Evolutionary conservation across 768 basidiomycete genomes (phyloP).

Genomic region (Tricholoma terreum): DNA sequence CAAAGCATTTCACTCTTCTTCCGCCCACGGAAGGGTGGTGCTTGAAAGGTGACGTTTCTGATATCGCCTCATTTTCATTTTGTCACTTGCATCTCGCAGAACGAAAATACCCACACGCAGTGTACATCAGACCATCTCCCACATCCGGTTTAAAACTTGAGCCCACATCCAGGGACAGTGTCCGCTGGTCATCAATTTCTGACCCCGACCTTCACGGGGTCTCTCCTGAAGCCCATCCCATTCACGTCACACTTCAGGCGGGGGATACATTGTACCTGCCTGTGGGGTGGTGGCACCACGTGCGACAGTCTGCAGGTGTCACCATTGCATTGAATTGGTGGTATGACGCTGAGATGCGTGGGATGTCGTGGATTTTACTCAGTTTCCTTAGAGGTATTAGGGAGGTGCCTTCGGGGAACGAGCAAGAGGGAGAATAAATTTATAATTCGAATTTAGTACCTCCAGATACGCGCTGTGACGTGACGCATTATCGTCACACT

Average conservation of each 20-base stretch:
- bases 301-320: constrained; percentile 61
- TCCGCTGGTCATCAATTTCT: constrained; percentile 82
- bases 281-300: constrained; percentile 94
- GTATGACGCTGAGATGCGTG: constrained; percentile 79
- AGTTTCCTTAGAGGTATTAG: constrained; percentile 52
- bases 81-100: constrained; percentile 35
- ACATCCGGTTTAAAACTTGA: constrained; percentile 21
- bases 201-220: constrained; percentile 50
- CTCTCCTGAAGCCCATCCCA: constrained; percentile 55
- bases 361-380: constrained; percentile 67
- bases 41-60: constrained; percentile 54
- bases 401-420: constrained; percentile 38
- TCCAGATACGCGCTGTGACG: too few species aligned
- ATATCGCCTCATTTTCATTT: neutral
- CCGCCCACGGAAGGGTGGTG: constrained; percentile 90
- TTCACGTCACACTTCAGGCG: constrained; percentile 59
- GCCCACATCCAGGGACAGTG: constrained; percentile 26
- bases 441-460: too few species aligned
- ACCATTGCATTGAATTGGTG: constrained; percentile 85
- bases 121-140: constrained; percentile 48
- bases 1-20: constrained; percentile 81
- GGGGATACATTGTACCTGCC: constrained; percentile 89
- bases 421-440: neutral
- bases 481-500: neutral
- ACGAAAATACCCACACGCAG: constrained; percentile 62